phyloP scores from a whole-genome alignment of 2,329 filamentous ascomycete genomes.

The Diaporthe aspalathi region DNA sequence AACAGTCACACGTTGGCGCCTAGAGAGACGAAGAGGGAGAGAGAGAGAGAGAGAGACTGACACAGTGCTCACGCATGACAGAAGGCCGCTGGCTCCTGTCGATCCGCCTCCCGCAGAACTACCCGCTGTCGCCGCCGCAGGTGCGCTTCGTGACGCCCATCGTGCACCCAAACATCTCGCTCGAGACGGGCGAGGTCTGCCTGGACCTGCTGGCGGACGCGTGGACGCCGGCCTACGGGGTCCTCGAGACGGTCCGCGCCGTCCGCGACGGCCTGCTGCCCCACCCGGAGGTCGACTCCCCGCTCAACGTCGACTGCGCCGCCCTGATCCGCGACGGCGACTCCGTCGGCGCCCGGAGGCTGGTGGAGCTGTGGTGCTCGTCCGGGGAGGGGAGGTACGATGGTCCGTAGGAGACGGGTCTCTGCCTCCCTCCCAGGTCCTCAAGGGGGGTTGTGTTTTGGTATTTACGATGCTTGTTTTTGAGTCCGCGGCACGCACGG shows the following conservation, averaged over 20 bases:
- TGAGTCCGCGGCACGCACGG: background rate
- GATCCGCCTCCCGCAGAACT: conserved; percentile 80
- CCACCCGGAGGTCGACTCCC: conserved; percentile 77
- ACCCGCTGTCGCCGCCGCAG: conserved; percentile 81
- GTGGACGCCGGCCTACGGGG: conserved; percentile 89
- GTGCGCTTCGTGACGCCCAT: conserved; percentile 87
- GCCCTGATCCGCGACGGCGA: conserved; percentile 77
- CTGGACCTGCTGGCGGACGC: conserved; percentile 83
- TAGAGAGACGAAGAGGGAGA: no score
- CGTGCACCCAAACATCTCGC: conserved; percentile 82
- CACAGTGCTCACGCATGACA: conserved; percentile 44
- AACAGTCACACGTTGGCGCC: background rate
- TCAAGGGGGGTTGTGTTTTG: background rate
- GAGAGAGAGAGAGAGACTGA: background rate
- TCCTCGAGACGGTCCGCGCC: conserved; percentile 78
- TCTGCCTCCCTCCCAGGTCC: no score
- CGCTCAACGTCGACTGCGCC: conserved; percentile 83
- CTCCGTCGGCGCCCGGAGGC: conserved; percentile 71
- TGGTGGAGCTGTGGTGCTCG: conserved; percentile 78
- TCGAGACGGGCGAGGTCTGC: conserved; percentile 88
- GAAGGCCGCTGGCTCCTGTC: conserved; percentile 84
- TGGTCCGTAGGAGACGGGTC: conserved; percentile 46
- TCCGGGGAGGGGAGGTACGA: conserved; percentile 60
- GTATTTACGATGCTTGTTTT: background rate
- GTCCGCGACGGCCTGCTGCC: conserved; percentile 75